Conservation (phyloP, 208 protist genomes). For the Trypanosomatidae sp. region DNA sequence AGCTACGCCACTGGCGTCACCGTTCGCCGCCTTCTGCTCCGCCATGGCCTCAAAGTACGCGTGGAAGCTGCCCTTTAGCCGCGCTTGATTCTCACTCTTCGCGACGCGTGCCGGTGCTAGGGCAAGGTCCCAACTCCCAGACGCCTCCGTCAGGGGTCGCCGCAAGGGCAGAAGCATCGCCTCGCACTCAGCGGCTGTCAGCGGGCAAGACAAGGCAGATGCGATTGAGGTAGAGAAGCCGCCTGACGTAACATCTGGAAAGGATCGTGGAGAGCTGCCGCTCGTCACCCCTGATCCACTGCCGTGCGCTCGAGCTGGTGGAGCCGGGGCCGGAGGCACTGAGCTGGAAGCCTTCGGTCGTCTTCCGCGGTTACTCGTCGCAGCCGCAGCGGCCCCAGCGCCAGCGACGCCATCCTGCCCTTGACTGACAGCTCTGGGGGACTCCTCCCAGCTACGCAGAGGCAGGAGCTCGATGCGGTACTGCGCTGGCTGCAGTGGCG, state of each 20-base stretch:
- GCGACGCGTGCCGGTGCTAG: not conserved
- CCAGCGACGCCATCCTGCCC: slow-evolving; percentile 7
- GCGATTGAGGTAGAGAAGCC: not conserved
- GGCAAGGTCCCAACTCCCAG: slow-evolving; percentile 13
- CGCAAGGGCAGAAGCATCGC: slow-evolving; percentile 11
- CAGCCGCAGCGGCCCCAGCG: not conserved
- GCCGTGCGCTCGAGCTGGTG: not conserved
- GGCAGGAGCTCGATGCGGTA: slow-evolving; percentile 45
- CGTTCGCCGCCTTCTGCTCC: slow-evolving; percentile 10
- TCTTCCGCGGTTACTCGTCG: not conserved
- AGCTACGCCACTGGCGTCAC: not conserved
- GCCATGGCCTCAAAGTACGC: slow-evolving; percentile 19
- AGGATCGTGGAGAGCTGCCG: not conserved
- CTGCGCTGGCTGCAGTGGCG: slow-evolving; percentile 33
- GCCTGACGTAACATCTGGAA: not conserved
- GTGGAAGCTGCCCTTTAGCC: slow-evolving; percentile 10
- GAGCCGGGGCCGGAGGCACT: not conserved
- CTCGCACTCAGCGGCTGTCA: slow-evolving; percentile 27
- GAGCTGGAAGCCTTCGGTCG: slow-evolving; percentile 2
- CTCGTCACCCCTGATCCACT: not conserved
- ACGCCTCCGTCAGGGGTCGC: slow-evolving; percentile 8
- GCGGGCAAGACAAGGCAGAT: slow-evolving; percentile 14
- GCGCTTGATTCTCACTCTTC: slow-evolving; percentile 8
- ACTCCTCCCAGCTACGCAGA: slow-evolving; percentile 30
- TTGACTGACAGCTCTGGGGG: not conserved